phyloP scores from a whole-genome alignment of 116 monocot species.

The Dioscorea cayenensis region DNA sequence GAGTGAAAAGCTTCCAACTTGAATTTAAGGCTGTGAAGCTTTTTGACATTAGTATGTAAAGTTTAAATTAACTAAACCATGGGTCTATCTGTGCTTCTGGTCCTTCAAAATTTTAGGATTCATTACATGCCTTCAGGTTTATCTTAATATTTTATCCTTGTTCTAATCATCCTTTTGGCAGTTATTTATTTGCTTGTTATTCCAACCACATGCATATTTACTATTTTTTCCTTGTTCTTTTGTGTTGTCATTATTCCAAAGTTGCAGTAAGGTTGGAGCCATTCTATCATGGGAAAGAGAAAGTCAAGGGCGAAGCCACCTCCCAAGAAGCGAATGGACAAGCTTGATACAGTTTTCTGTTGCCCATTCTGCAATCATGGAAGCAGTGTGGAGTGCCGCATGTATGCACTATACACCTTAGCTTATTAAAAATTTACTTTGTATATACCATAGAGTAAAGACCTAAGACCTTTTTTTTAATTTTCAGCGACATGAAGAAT shows the following conservation, averaged over 20 bases:
- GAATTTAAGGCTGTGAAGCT: not conserved
- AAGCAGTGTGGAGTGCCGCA: slow-evolving; percentile 88
- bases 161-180: no score
- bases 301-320: slow-evolving; percentile 80
- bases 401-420: slow-evolving; percentile 26
- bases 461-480: not conserved
- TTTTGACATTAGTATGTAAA: not conserved
- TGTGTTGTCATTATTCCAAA: not conserved
- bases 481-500: slow-evolving; percentile 83
- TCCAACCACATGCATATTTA: not conserved
- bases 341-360: slow-evolving; percentile 83
- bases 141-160: no score
- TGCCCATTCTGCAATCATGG: slow-evolving; percentile 99
- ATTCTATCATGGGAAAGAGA: slow-evolving; percentile 60
- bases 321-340: slow-evolving; percentile 88
- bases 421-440: not conserved
- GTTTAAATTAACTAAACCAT: not conserved
- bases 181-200: not conserved
- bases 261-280: not conserved
- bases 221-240: not conserved
- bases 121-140: no score
- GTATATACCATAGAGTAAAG: not conserved
- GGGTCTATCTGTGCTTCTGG: not conserved
- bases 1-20: not conserved
- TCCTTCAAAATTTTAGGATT: no score